These are phyloP conservation scores for Flueggea neowawraea DNA, from an alignment of 441 rosid genomes.

Conservation along the genomic window DNA sequence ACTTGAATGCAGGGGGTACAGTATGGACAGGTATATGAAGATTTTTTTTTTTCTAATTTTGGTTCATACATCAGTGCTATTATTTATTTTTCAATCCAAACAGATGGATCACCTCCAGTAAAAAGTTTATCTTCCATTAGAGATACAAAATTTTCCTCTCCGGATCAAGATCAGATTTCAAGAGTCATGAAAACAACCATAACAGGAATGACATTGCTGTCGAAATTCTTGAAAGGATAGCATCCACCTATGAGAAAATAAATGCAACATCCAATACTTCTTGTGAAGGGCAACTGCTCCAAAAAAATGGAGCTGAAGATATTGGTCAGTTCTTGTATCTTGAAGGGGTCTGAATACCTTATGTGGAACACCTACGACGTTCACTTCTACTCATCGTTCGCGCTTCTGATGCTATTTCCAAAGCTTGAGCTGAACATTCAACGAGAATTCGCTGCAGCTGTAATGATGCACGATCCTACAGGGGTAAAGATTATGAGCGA, in stretches of 20 bases:
- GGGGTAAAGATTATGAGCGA: slow-evolving; percentile 49
- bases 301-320: slow-evolving; percentile 71
- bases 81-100: slow-evolving; percentile 8
- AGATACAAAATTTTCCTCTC: slow-evolving; percentile 69
- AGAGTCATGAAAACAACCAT: slow-evolving; percentile 15
- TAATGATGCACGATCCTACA: slow-evolving; percentile 85
- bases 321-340: slow-evolving; percentile 87
- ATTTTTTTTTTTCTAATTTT: not conserved
- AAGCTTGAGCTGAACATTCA: slow-evolving; percentile 79
- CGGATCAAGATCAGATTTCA: slow-evolving; percentile 31
- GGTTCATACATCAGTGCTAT: not conserved
- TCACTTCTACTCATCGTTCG: slow-evolving; percentile 82
- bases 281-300: slow-evolving; percentile 64
- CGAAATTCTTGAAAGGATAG: slow-evolving; percentile 67
- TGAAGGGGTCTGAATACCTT: slow-evolving; percentile 78
- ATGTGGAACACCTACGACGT: slow-evolving; percentile 97
- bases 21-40: slow-evolving; percentile 69
- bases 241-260: slow-evolving; percentile 47
- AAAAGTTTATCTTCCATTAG: slow-evolving; percentile 54
- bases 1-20: slow-evolving; percentile 81
- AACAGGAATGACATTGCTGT: slow-evolving; percentile 41
- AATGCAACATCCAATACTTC: slow-evolving; percentile 59
- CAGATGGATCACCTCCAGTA: slow-evolving; percentile 71
- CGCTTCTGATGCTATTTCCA: slow-evolving; percentile 75
- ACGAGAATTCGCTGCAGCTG: slow-evolving; percentile 81